phyloP scores from a whole-genome alignment of 164 flowering plant genomes.

The Magnolia officinalis region DNA sequence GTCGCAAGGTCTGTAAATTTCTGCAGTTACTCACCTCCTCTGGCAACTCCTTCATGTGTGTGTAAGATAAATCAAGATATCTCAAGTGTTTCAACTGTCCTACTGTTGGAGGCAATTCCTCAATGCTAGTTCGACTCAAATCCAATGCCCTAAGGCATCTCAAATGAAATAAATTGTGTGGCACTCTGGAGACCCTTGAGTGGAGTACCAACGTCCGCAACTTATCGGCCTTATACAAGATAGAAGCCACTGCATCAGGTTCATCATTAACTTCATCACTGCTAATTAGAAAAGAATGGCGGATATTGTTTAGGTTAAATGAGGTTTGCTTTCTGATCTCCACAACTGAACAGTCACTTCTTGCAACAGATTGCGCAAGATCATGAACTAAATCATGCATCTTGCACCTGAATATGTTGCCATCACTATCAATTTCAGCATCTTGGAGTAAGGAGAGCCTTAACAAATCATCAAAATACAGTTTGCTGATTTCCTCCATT shows the following conservation, averaged over 20 bases:
- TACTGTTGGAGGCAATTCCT: not conserved
- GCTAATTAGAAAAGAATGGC: not conserved
- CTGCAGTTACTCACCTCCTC: not conserved
- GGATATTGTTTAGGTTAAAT: not conserved
- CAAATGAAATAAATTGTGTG: not conserved
- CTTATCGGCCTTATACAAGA: not conserved
- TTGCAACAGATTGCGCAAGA: slow-evolving; percentile 3
- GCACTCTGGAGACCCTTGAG: not conserved
- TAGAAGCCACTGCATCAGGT: not conserved
- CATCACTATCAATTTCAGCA: slow-evolving; percentile 4
- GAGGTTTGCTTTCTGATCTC: not conserved
- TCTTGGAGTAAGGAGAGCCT: slow-evolving; percentile 14
- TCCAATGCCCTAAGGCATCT: not conserved
- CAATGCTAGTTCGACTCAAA: not conserved
- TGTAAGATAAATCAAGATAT: not conserved
- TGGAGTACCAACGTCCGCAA: not conserved
- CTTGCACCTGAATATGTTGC: no score
- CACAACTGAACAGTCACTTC: not conserved
- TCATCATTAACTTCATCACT: not conserved
- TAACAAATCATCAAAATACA: slow-evolving; percentile 8
- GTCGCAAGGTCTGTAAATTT: not conserved
- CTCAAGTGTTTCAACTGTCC: not conserved
- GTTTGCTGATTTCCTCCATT: slow-evolving; percentile 6
- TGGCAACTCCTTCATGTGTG: not conserved
- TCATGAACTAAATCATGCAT: slow-evolving; percentile 1